Evolutionary conservation across 2,329 filamentous ascomycete species (phyloP).

Genomic region (Ramichloridium luteum): DNA sequence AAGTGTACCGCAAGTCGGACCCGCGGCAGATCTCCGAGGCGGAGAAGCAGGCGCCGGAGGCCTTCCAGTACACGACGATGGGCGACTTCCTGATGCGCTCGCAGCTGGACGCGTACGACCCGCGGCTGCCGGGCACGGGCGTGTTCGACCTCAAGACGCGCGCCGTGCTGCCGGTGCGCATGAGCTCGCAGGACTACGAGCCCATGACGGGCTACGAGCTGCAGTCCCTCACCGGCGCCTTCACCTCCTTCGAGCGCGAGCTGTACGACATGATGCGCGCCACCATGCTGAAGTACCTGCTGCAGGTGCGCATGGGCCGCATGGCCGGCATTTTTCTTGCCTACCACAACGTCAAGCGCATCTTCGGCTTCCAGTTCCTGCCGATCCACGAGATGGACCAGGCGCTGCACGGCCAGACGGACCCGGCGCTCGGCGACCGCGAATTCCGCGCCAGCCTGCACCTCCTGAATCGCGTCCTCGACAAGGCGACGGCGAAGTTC

Average conservation of each 20-base stretch:
- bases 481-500: slow-evolving; percentile 62
- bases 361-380: slow-evolving; percentile 97
- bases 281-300: slow-evolving; percentile 89
- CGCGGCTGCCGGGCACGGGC: slow-evolving; percentile 73
- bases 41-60: slow-evolving; percentile 58
- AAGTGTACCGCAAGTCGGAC: slow-evolving; percentile 62
- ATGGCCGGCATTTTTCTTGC: slow-evolving; percentile 99
- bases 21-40: slow-evolving; percentile 59
- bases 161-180: slow-evolving; percentile 81
- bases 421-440: slow-evolving; percentile 57
- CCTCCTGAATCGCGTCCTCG: slow-evolving; percentile 65
- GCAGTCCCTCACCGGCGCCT: slow-evolving; percentile 59
- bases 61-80: slow-evolving; percentile 76
- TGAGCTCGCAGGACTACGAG: slow-evolving; percentile 63
- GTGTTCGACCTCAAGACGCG: slow-evolving; percentile 96
- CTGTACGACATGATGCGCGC: slow-evolving; percentile 94
- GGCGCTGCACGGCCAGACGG: slow-evolving; percentile 67
- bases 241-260: slow-evolving; percentile 87
- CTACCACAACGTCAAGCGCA: slow-evolving; percentile 85
- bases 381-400: slow-evolving; percentile 75
- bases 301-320: slow-evolving; percentile 90
- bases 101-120: slow-evolving; percentile 82
- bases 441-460: slow-evolving; percentile 76
- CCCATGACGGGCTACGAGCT: slow-evolving; percentile 81
- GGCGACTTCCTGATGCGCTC: slow-evolving; percentile 90